phyloP scores from a whole-genome alignment of 78 protist species.

The Dictyostelium intermedium region DNA sequence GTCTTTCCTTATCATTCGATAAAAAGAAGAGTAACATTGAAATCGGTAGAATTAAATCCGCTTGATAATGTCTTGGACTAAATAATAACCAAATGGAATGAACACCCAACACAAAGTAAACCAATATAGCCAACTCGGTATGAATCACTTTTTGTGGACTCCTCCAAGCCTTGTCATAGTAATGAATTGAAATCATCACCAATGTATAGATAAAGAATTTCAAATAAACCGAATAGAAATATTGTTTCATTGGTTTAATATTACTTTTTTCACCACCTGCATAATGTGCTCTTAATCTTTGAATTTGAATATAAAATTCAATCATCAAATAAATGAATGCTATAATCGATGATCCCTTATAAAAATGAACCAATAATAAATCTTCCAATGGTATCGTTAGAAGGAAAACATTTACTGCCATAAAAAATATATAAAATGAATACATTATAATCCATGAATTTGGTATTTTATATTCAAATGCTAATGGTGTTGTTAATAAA shows the following conservation, averaged over 20 bases:
- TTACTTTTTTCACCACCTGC: conserved; percentile 21
- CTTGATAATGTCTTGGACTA: conserved; percentile 15
- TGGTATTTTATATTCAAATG: conserved; percentile 50
- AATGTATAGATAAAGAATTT: conserved; percentile 9
- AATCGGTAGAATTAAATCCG: conserved; percentile 34
- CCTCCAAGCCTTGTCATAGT: conserved; percentile 34
- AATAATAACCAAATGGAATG: conserved; percentile 29
- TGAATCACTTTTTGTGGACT: background rate
- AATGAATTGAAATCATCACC: conserved; percentile 7
- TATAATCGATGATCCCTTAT: conserved; percentile 35
- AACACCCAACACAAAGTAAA: conserved; percentile 11
- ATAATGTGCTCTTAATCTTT: conserved; percentile 42
- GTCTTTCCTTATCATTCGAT: conserved; percentile 65
- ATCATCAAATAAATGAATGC: conserved; percentile 11
- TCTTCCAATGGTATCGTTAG: conserved; percentile 67
- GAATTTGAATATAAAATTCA: conserved; percentile 34
- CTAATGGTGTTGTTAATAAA: background rate
- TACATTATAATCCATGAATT: conserved; percentile 49
- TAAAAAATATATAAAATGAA: conserved; percentile 47
- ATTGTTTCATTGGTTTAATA: background rate
- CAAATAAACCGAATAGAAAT: conserved; percentile 17
- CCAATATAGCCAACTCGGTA: conserved; percentile 6
- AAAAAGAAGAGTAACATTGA: conserved; percentile 36
- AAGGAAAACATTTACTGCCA: conserved; percentile 44
- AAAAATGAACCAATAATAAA: conserved; percentile 57